A percentile compares a stretch with the other conserved stretches of the same genome.
phyloP scores from a whole-genome alignment of 2,329 filamentous ascomycete genomes.

The Exophiala oligosperma region DNA sequence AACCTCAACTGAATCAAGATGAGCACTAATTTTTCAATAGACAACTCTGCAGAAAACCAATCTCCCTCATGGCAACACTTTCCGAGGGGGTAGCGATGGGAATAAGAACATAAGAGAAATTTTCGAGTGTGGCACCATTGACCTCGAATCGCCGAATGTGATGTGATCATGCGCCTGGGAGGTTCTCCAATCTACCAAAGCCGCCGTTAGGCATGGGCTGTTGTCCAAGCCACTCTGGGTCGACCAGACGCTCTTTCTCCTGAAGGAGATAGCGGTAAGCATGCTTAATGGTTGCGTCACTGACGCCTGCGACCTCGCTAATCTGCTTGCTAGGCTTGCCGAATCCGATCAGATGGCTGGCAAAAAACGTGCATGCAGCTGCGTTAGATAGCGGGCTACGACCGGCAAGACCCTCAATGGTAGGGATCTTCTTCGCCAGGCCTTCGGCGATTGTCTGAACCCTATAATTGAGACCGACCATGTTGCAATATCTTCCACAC shows the following conservation, averaged over 20 bases:
- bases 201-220: slow-evolving; percentile 21
- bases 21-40: background rate
- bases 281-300: slow-evolving; percentile 93
- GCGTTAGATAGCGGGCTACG: slow-evolving; percentile 92
- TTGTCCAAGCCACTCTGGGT: slow-evolving; percentile 25
- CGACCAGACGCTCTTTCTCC: slow-evolving; percentile 69
- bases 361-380: slow-evolving; percentile 95
- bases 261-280: slow-evolving; percentile 87
- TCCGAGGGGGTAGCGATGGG: background rate
- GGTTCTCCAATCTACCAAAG: slow-evolving; percentile 26
- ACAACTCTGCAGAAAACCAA: background rate
- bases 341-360: slow-evolving; percentile 80
- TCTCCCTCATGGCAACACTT: background rate
- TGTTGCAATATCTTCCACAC: slow-evolving; percentile 84
- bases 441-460: slow-evolving; percentile 78
- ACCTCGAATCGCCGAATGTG: background rate
- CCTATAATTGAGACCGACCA: slow-evolving; percentile 72
- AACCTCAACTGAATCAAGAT: background rate
- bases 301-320: slow-evolving; percentile 79
- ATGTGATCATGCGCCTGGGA: slow-evolving; percentile 18
- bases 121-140: background rate
- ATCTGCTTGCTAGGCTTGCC: slow-evolving; percentile 83
- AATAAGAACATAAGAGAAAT: background rate
- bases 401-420: slow-evolving; percentile 79
- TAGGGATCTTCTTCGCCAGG: slow-evolving; percentile 74